Evolutionary conservation across 2,329 filamentous ascomycete species (phyloP), one percentile per base, ranked within the genome.

Genomic region (Curvularia hawaiiensis): DNA sequence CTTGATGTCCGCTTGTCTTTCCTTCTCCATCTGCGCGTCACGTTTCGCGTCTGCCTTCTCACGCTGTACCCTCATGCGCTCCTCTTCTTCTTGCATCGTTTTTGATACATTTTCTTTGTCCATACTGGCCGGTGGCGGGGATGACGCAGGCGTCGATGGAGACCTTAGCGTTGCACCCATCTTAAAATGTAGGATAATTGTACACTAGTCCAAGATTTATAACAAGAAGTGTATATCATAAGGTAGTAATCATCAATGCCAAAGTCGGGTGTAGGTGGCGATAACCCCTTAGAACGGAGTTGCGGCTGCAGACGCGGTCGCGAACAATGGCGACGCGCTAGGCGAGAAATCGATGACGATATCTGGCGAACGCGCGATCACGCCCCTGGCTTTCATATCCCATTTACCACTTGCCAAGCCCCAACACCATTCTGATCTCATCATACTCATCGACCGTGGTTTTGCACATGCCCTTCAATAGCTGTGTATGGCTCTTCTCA

Each of bases 81-180:
- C 75, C 58, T 83, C 80, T 59, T 83, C 81, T 28, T 68, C 70
- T 58, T 78, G 72, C 77, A 82, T 78, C 24, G 74, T 67, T 50
- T 76, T 69, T 6, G 78, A 76, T 1, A 78, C 64, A 35, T 59
- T 61, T 11, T 69, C 62, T 35, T 61, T 51, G 18, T 70, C 68
- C 71, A 74, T 74, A 10, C 64, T 58, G 50, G 60, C 62, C 16
- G 69, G 65, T 30, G 72, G 72, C 38, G 72, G 72, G 24, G 72
- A 76, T 2, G 74, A 75, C 30, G 67, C 71, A 7, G 74, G 74
- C 4, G 71, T 75, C 14, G 70, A 70, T 40, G 65, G 61, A 8
- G 69, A 65, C 33, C 52, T 64, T 28, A 65, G 64, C 38, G 63
- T 64, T 18, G 63, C 58, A 52, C 63, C 64, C 12, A 62, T 59